phyloP scores from a whole-genome alignment of 1,284 basidiomycete species.

The Tetrapyrgos nigripes region DNA sequence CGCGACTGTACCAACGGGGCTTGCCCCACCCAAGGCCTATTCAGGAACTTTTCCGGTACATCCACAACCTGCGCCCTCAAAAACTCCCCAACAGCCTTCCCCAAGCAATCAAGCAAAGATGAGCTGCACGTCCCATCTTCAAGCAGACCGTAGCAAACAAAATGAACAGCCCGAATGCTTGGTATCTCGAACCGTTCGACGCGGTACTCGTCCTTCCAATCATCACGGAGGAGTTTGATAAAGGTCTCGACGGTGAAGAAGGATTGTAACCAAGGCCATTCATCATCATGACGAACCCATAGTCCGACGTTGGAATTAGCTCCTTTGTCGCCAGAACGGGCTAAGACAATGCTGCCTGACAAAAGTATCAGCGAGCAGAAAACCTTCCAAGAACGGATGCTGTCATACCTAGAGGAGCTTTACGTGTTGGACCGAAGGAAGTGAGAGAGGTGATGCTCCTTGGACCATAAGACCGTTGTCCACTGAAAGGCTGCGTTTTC shows the following conservation, averaged over 20 bases:
- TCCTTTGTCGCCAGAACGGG: slow-evolving; percentile 29
- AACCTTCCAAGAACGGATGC: not conserved
- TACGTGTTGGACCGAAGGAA: slow-evolving; percentile 20
- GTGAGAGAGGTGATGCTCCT: not conserved
- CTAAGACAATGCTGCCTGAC: slow-evolving; percentile 22
- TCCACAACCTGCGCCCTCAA: slow-evolving; percentile 23
- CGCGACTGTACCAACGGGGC: too few species aligned
- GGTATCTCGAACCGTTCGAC: slow-evolving; percentile 22
- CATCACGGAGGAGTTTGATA: slow-evolving; percentile 20
- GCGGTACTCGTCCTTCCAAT: slow-evolving; percentile 14
- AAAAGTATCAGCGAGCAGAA: not conserved
- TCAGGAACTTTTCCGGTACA: slow-evolving; percentile 12
- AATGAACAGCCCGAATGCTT: slow-evolving; percentile 26
- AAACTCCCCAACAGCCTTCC: slow-evolving; percentile 29
- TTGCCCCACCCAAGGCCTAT: too few species aligned
- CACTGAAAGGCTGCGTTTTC: slow-evolving; percentile 12
- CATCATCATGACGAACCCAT: slow-evolving; percentile 18
- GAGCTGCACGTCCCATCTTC: slow-evolving; percentile 26
- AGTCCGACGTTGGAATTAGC: slow-evolving; percentile 28
- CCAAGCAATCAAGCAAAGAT: slow-evolving; percentile 24
- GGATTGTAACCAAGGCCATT: slow-evolving; percentile 24
- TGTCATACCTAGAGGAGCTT: slow-evolving; percentile 19
- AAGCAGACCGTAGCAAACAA: slow-evolving; percentile 26
- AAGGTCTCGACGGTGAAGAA: slow-evolving; percentile 23
- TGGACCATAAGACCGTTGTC: slow-evolving; percentile 13